Base-by-base conservation (phyloP, 495 filamentous ascomycete species). In the Lasiosphaeris hirsuta region DNA sequence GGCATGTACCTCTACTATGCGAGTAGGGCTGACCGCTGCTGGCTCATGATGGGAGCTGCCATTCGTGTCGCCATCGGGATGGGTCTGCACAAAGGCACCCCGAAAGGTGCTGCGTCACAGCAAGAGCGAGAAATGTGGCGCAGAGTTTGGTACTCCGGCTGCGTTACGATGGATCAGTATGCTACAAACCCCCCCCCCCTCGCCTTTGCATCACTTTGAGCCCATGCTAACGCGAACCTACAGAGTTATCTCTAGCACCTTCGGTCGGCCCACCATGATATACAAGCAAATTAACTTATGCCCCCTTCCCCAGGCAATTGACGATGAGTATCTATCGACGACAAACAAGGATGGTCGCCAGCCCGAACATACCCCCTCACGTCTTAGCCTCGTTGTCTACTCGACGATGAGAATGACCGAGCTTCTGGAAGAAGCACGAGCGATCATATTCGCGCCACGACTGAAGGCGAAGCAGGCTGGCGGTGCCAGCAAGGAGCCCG, bases 131-230 rank as follows among this genome's bases (percentile, higher is more conserved):
- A 78, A 54, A 72, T 78, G 37, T 63, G 66, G 19, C 54, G 70
- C 10, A 58, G 75, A 34, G 57, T 71, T 5, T 79, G 76, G 76
- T 66, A 73, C 55, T 39, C 19, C 10, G 70, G 66, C 15, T 77
- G 75, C 62, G 62, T 75, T n/a, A 59, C 65, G 11, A 23, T 79
- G 15, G 76, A 79, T 47, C 57, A 64, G 71, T 71, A 68, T 17
- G 56, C 36, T 30, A 5, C 14, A 7, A 11, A 6, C 0, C 3
- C 38, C 36, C 9, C 6, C 2, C n/a, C n/a, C n/a, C n/a, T n/a
- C n/a, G n/a, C n/a, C n/a, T n/a, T n/a, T 40, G 3, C 6, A 13
- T 10, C 55, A 35, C 33, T 15, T 14, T 15, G 40, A 41, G 34
- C 38, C 65, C n/a, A 53, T 18, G 34, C 13, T 51, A 14, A 30